Evolutionary conservation across 1,284 basidiomycete species (phyloP).

Genomic region (Malassezia cuniculi): DNA sequence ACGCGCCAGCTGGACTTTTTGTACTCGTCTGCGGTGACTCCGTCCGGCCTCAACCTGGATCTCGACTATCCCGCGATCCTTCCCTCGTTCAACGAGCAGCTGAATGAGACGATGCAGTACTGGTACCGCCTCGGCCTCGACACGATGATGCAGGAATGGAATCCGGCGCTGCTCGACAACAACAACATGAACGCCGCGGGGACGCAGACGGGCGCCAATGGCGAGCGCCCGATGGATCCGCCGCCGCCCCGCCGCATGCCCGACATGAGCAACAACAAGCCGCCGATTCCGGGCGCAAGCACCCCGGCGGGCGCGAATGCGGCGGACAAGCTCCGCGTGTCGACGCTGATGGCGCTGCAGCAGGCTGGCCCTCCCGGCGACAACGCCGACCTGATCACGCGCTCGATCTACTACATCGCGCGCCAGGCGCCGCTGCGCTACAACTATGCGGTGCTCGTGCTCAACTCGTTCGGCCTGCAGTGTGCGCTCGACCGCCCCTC

Average conservation of each 20-base stretch:
- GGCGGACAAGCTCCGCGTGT: constrained; percentile 9
- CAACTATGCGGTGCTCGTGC: constrained; percentile 41
- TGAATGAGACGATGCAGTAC: constrained; percentile 50
- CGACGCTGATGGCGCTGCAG: constrained; percentile 10
- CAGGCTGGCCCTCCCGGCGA: constrained; percentile 16
- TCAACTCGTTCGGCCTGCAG: constrained; percentile 90
- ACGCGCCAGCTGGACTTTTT: constrained; percentile 77
- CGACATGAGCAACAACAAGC: not conserved
- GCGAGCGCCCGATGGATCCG: not conserved
- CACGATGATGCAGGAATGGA: constrained; percentile 4
- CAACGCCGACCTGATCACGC: constrained; percentile 29
- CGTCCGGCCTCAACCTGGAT: constrained; percentile 72
- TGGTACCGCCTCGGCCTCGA: constrained; percentile 14
- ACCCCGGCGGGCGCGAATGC: too few species aligned
- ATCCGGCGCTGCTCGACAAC: too few species aligned
- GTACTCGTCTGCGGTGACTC: constrained; percentile 66
- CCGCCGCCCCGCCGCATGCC: not conserved
- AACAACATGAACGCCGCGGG: not conserved
- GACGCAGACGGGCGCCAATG: not conserved
- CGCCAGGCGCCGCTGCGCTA: constrained; percentile 33
- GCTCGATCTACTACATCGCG: constrained; percentile 30
- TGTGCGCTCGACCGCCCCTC: constrained; percentile 60
- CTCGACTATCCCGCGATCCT: constrained; percentile 73
- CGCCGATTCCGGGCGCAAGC: not conserved
- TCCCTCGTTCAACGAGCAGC: constrained; percentile 69